Percentiles rank a stretch among this genome's conserved stretches.
Conservation (phyloP, 805 yeast genomes). For the Candida multigemmis region DNA sequence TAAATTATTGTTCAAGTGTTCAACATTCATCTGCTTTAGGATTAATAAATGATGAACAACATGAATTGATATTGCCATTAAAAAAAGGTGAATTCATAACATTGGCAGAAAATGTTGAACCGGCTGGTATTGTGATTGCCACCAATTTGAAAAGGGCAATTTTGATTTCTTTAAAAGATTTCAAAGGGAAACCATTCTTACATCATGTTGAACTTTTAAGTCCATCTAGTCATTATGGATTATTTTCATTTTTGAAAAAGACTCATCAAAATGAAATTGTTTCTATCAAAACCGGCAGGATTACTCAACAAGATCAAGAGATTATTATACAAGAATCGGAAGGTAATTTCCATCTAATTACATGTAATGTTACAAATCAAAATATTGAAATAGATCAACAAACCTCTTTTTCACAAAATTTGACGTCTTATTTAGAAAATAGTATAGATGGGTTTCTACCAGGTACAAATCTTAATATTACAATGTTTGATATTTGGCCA, state of each 20-base stretch:
- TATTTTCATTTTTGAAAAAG: slow-evolving; percentile 5
- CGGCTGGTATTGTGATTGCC: slow-evolving; percentile 64
- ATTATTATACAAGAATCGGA: slow-evolving; percentile 37
- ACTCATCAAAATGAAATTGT: slow-evolving; percentile 39
- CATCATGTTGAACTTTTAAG: slow-evolving; percentile 22
- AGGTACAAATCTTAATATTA: slow-evolving; percentile 38
- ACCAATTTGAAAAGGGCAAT: slow-evolving; percentile 64
- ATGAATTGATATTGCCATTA: slow-evolving; percentile 34
- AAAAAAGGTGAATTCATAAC: slow-evolving; percentile 48
- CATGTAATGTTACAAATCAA: no score
- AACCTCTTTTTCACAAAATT: slow-evolving; percentile 20
- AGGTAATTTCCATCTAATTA: slow-evolving; percentile 27
- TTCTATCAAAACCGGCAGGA: slow-evolving; percentile 46
- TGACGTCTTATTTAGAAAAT: slow-evolving; percentile 18
- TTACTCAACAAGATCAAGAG: slow-evolving; percentile 41
- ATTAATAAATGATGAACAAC: slow-evolving; percentile 34
- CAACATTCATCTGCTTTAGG: slow-evolving; percentile 62
- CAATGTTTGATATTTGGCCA: slow-evolving; percentile 56
- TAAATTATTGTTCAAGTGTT: slow-evolving; percentile 68
- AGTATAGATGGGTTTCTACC: slow-evolving; percentile 34
- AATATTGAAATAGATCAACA: slow-evolving; percentile 18
- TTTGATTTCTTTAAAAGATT: slow-evolving; percentile 56
- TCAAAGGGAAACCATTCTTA: slow-evolving; percentile 51
- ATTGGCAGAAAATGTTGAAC: slow-evolving; percentile 51
- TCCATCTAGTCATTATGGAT: slow-evolving; percentile 7